These are phyloP conservation scores for Diaporthe ampelina DNA, from an alignment of 2,329 filamentous ascomycete species.

Conservation along the genomic window DNA sequence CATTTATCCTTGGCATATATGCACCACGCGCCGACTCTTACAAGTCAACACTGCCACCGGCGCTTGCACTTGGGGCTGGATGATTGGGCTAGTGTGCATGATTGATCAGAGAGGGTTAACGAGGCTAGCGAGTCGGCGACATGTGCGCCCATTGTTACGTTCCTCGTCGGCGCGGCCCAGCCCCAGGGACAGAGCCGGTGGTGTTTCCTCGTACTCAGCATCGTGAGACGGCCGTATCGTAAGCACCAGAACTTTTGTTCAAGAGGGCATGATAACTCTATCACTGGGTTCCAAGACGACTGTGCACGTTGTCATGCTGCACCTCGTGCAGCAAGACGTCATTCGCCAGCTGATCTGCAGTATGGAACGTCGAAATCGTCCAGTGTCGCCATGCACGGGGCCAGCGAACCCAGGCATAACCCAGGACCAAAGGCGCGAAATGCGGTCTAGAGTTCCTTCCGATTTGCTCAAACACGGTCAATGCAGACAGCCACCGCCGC, in stretches of 20 bases:
- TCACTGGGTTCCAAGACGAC: neutral
- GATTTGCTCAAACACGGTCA: slow-evolving; percentile 30
- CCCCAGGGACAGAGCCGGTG: slow-evolving; percentile 6
- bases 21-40: slow-evolving; percentile 17
- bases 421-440: neutral
- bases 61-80: slow-evolving; percentile 14
- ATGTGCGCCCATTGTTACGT: slow-evolving; percentile 16
- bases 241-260: neutral
- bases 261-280: neutral
- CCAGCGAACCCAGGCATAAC: slow-evolving; percentile 10
- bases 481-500: slow-evolving; percentile 29
- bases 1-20: slow-evolving; percentile 29
- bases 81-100: slow-evolving; percentile 29
- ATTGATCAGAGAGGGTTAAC: slow-evolving; percentile 15
- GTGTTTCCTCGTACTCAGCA: slow-evolving; percentile 5
- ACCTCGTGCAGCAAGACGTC: slow-evolving; percentile 3
- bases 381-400: slow-evolving; percentile 18
- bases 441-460: slow-evolving; percentile 1
- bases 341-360: slow-evolving; percentile 14
- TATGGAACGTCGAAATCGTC: slow-evolving; percentile 14
- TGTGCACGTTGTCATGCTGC: slow-evolving; percentile 7
- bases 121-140: slow-evolving; percentile 12
- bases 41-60: slow-evolving; percentile 21
- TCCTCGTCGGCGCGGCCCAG: slow-evolving; percentile 3
- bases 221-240: slow-evolving; percentile 10